Base-by-base conservation (phyloP, 163 green algal genomes). In the Coccomyxa subellipsoidea region DNA sequence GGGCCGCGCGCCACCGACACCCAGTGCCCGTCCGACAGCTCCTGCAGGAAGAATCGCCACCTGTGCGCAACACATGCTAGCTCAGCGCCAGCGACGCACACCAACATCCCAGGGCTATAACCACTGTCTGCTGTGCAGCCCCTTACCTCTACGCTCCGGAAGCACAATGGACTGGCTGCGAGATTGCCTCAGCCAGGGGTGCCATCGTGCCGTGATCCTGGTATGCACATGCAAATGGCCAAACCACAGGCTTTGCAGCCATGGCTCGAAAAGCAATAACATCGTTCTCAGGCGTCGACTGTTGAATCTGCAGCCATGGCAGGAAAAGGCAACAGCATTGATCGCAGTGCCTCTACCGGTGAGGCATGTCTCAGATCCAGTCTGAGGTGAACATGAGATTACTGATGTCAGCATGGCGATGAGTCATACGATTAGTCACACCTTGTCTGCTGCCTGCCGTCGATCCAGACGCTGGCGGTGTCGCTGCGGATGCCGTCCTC, bases 21-120 rank as follows among this genome's bases (percentile, higher is more conserved):
- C 73, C 87, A 92, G 86, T 96, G 92, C 6, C 84, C 84, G 1
- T 76, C 27, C 0, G 80, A 77, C 29, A 96, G 78, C 69, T 84
- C 38, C 34, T 94, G 87, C 34, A 95, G 38, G 31, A 73, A 18
- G 71, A 96, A 96, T 4, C 76, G 37, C 92, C 92, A 96, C 80
- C 80, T 84, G 80, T 37, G 15, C 21, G 53, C 54, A 39, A 27
- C 34, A 32, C 27, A 6, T 37, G 71, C 18, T 15, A 59, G 12
- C 12, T 27, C 38, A 69, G 23, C 36, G 23, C 18, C 27, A 7
- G 35, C n/a, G 35, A 54, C 4, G 8, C 6, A 29, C 77, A 31
- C 21, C 3, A 2, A 23, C 34, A 66, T n/a, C 77, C 47, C 23
- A 36, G 59, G 47, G 4, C 15, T 2, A 5, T 59, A 59, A 5